These are phyloP conservation scores for Ormosia semicastrata DNA, from an alignment of 306 rosid genomes.

Conservation along the genomic window DNA sequence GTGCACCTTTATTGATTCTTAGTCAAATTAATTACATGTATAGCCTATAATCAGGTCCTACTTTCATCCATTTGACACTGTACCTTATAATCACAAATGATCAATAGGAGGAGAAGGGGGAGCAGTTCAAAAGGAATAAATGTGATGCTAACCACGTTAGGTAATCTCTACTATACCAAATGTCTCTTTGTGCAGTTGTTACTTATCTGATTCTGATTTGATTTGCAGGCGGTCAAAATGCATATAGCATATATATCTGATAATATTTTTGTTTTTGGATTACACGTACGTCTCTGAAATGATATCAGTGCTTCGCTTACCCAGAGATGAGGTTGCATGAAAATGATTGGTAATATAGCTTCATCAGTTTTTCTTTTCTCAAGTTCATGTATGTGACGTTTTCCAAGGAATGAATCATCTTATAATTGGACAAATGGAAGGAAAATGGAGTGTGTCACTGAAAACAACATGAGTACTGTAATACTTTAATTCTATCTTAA, in stretches of 20 bases:
- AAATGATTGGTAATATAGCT: not conserved
- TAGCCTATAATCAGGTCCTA: not conserved
- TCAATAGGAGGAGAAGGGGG: slow-evolving; percentile 5
- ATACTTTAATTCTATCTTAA: not conserved
- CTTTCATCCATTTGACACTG: not conserved
- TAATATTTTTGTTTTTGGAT: not conserved
- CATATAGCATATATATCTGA: not conserved
- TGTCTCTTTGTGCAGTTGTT: slow-evolving; percentile 41
- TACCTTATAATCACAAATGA: not conserved
- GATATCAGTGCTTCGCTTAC: slow-evolving; percentile 37
- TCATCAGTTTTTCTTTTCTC: not conserved
- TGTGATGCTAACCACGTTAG: slow-evolving; percentile 30
- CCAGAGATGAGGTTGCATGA: slow-evolving; percentile 9
- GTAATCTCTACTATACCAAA: slow-evolving; percentile 34
- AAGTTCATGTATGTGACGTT: slow-evolving; percentile 17
- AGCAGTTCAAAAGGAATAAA: slow-evolving; percentile 56
- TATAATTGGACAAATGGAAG: slow-evolving; percentile 39
- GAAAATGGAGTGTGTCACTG: slow-evolving; percentile 21
- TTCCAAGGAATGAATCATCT: not conserved
- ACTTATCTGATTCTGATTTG: slow-evolving; percentile 29
- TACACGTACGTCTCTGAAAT: not conserved
- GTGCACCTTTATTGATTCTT: not conserved
- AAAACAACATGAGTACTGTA: slow-evolving; percentile 46
- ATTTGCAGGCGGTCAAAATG: slow-evolving; percentile 34
- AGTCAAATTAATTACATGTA: not conserved